These are phyloP conservation scores for Crithidia mellificae DNA, from an alignment of 208 protist genomes.

Conservation along the genomic window DNA sequence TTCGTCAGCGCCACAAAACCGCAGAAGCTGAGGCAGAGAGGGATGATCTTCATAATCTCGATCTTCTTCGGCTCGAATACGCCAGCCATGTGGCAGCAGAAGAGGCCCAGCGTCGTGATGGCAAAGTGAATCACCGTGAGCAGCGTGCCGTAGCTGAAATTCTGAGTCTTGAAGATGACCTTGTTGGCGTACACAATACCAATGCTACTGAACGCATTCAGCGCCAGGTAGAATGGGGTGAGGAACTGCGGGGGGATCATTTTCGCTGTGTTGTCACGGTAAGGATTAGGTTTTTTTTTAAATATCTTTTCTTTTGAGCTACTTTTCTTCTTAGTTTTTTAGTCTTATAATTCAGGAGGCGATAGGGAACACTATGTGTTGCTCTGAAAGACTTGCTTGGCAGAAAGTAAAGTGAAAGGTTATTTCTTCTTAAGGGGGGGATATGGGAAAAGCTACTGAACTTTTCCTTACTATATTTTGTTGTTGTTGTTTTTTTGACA, in stretches of 20 bases:
- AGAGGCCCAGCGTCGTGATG: conserved; percentile 56
- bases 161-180: conserved; percentile 53
- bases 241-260: conserved; percentile 16
- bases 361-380: too few relatives aligned
- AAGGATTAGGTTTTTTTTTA: neutral
- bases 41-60: conserved; percentile 53
- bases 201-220: conserved; percentile 67
- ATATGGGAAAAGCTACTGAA: too few relatives aligned
- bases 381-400: too few relatives aligned
- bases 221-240: conserved; percentile 42
- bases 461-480: too few relatives aligned
- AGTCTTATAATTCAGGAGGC: too few relatives aligned
- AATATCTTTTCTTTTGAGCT: neutral
- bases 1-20: conserved; percentile 91
- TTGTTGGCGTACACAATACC: conserved; percentile 77
- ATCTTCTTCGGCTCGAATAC: conserved; percentile 65
- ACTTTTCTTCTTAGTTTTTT: neutral
- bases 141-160: conserved; percentile 57
- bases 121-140: conserved; percentile 78
- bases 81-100: conserved; percentile 42
- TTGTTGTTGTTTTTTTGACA: too few relatives aligned
- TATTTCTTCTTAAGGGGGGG: too few relatives aligned
- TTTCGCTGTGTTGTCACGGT: neutral
- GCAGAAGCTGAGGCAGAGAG: conserved; percentile 79
- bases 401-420: too few relatives aligned